Percentiles rank a stretch among this genome's conserved stretches.
phyloP scores from a whole-genome alignment of 768 basidiomycete species.

The Rhizopogon rudus region DNA sequence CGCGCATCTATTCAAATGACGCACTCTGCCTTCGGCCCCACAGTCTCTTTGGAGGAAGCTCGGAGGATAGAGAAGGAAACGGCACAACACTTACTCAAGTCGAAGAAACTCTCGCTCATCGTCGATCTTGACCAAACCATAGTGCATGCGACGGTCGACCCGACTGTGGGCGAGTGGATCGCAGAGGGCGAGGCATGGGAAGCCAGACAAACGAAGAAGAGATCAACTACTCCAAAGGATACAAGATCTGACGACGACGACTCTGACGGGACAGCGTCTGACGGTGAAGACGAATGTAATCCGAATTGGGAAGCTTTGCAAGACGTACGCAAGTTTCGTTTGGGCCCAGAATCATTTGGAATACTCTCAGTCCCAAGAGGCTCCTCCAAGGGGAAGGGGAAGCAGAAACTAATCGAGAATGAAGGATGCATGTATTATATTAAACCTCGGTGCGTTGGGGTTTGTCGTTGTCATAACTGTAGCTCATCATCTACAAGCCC shows the following conservation, averaged over 20 bases:
- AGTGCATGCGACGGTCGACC: slow-evolving; percentile 97
- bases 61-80: slow-evolving; percentile 83
- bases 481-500: slow-evolving; percentile 43
- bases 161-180: slow-evolving; percentile 98
- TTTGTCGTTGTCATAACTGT: neutral
- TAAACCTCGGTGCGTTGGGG: slow-evolving; percentile 76
- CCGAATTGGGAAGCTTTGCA: slow-evolving; percentile 91
- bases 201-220: slow-evolving; percentile 43
- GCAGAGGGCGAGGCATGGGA: slow-evolving; percentile 81
- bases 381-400: slow-evolving; percentile 44
- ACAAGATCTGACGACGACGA: slow-evolving; percentile 28
- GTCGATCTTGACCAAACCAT: slow-evolving; percentile 99
- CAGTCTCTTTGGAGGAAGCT: slow-evolving; percentile 90
- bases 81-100: slow-evolving; percentile 68
- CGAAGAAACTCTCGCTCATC: slow-evolving; percentile 85
- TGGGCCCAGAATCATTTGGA: slow-evolving; percentile 73
- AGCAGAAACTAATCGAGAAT: slow-evolving; percentile 59
- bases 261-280: slow-evolving; percentile 36
- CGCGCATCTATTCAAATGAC: slow-evolving; percentile 92
- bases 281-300: slow-evolving; percentile 61
- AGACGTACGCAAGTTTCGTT: slow-evolving; percentile 85
- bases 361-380: slow-evolving; percentile 36
- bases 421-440: slow-evolving; percentile 96
- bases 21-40: slow-evolving; percentile 86
- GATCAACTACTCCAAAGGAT: slow-evolving; percentile 27